A percentile compares a stretch with the other conserved stretches of the same genome.
phyloP scores from a whole-genome alignment of 2,329 filamentous ascomycete species.

The Scytalidium lignicola region DNA sequence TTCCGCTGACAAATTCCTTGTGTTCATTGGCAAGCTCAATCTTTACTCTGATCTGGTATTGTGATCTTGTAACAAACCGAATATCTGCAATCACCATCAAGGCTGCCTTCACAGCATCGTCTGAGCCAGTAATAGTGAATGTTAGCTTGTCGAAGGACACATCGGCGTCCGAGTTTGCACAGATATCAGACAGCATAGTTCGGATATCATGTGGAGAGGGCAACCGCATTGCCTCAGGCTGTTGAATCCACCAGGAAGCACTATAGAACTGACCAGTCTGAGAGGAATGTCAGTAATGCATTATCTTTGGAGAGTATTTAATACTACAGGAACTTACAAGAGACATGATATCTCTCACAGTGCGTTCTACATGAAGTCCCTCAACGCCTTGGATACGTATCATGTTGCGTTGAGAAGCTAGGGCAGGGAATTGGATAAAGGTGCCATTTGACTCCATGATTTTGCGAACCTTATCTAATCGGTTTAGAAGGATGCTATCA shows the following conservation, averaged over 20 bases:
- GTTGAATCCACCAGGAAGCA: conserved; percentile 90
- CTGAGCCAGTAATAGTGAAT: conserved; percentile 91
- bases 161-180: conserved; percentile 91
- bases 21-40: conserved; percentile 98
- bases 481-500: conserved; percentile 84
- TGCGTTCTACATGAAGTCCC: conserved; percentile 89
- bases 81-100: conserved; percentile 90
- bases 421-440: conserved; percentile 84
- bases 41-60: conserved; percentile 94
- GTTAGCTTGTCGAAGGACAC: conserved; percentile 90
- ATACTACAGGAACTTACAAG: conserved; percentile 52
- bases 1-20: conserved; percentile 98
- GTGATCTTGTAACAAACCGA: conserved; percentile 78
- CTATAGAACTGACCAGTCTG: conserved; percentile 96
- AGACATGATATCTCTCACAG: conserved; percentile 92
- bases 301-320: conserved; percentile 7
- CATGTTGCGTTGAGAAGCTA: conserved; percentile 78
- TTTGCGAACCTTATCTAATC: conserved; percentile 94
- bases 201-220: conserved; percentile 67
- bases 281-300: conserved; percentile 19
- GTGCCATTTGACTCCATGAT: conserved; percentile 96
- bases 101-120: conserved; percentile 94
- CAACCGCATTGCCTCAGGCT: conserved; percentile 59
- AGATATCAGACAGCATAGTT: conserved; percentile 91
- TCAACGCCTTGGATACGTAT: conserved; percentile 91